Evolutionary conservation across 2,329 filamentous ascomycete genomes (phyloP).

Genomic region (Bisporella sp.): DNA sequence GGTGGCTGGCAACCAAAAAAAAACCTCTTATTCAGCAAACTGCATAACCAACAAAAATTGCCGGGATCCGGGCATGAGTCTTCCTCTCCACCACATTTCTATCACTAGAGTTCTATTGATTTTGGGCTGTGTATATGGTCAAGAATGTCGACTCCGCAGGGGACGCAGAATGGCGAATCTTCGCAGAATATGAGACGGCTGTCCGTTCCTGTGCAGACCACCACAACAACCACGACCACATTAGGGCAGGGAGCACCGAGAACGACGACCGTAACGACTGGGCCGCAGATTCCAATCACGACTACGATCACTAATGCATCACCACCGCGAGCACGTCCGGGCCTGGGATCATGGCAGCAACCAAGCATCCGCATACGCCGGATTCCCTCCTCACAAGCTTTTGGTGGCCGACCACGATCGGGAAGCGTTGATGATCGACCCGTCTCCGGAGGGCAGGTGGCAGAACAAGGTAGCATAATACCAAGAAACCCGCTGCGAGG

Average conservation of each 20-base stretch:
- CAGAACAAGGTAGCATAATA: not conserved
- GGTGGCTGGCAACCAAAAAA: too few species aligned
- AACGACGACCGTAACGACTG: not conserved
- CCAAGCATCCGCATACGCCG: conserved; percentile 20
- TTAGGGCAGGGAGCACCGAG: not conserved
- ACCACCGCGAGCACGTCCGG: not conserved
- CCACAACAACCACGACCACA: not conserved
- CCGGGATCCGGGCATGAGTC: too few species aligned
- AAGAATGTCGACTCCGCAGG: too few species aligned
- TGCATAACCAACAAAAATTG: too few species aligned
- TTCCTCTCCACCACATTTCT: too few species aligned
- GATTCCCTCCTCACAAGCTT: conserved; percentile 3
- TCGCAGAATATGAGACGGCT: too few species aligned
- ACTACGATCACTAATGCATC: not conserved
- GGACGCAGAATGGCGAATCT: too few species aligned
- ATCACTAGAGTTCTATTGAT: too few species aligned
- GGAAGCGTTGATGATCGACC: not conserved
- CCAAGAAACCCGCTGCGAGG: not conserved
- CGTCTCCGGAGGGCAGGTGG: not conserved
- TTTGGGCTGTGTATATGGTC: too few species aligned
- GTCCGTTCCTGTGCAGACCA: not conserved
- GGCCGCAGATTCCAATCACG: not conserved
- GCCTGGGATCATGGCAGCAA: conserved; percentile 4
- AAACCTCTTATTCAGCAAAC: too few species aligned
- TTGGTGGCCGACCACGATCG: not conserved